Conservation (phyloP, 768 basidiomycete genomes). For the Pholiota molesta region DNA sequence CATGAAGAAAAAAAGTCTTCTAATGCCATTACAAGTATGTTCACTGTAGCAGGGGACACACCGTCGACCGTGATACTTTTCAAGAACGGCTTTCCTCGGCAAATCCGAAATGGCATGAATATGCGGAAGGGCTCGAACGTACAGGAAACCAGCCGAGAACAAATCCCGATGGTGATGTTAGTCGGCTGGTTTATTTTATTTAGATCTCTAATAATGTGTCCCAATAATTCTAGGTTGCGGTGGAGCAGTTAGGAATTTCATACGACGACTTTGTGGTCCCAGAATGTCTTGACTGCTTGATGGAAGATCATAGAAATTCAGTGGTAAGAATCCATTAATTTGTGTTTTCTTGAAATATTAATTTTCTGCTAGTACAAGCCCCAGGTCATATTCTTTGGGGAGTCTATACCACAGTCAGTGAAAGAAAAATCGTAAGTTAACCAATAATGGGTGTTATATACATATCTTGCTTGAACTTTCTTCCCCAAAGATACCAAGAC, state of each 20-base stretch:
- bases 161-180: slow-evolving; percentile 93
- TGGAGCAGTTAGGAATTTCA: slow-evolving; percentile 68
- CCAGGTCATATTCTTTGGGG: slow-evolving; percentile 87
- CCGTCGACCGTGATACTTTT: slow-evolving; percentile 65
- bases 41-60: slow-evolving; percentile 75
- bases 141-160: slow-evolving; percentile 67
- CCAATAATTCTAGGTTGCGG: slow-evolving; percentile 60
- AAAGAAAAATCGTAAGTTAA: slow-evolving; percentile 71
- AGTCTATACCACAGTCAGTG: slow-evolving; percentile 70
- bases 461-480: background rate
- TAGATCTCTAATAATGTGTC: background rate
- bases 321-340: slow-evolving; percentile 47
- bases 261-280: slow-evolving; percentile 83
- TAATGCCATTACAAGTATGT: slow-evolving; percentile 54
- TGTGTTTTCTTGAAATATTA: background rate
- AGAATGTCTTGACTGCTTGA: slow-evolving; percentile 68
- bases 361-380: slow-evolving; percentile 68
- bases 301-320: slow-evolving; percentile 56
- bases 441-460: slow-evolving; percentile 1
- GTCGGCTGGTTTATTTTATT: slow-evolving; percentile 22
- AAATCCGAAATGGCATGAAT: slow-evolving; percentile 82
- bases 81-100: slow-evolving; percentile 71
- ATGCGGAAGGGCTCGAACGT: slow-evolving; percentile 62
- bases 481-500: slow-evolving; percentile 49
- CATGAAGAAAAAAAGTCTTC: background rate